These are phyloP conservation scores for Paecilomyces variotii DNA, from an alignment of 2,329 filamentous ascomycete genomes.

Conservation along the genomic window DNA sequence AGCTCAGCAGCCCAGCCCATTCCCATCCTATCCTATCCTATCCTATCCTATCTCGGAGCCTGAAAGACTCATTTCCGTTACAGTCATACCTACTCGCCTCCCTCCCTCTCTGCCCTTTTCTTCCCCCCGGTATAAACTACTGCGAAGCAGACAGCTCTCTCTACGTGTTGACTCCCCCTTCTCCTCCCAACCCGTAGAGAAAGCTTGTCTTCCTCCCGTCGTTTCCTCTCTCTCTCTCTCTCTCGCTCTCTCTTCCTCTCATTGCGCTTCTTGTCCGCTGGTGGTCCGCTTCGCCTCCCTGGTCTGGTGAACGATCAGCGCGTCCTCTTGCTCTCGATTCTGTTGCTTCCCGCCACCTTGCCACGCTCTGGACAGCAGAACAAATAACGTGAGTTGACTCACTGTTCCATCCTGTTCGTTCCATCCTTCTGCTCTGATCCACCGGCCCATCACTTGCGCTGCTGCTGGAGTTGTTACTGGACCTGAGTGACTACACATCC, in stretches of 20 bases:
- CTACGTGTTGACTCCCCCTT: neutral
- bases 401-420: neutral
- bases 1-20: neutral
- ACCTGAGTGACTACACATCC: neutral
- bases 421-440: neutral
- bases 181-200: neutral
- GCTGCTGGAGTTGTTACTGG: neutral
- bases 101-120: neutral
- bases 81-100: neutral
- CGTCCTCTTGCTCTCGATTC: neutral
- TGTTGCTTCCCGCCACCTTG: neutral
- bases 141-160: neutral
- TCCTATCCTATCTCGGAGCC: neutral
- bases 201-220: neutral
- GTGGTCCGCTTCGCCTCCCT: neutral
- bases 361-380: neutral
- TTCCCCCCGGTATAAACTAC: neutral
- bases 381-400: neutral
- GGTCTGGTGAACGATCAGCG: neutral
- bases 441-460: neutral
- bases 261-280: neutral
- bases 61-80: neutral
- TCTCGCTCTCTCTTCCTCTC: neutral
- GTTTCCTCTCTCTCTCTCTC: neutral
- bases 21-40: neutral